These are phyloP conservation scores for Populus alba DNA, from an alignment of 345 rosid genomes.

Conservation along the genomic window DNA sequence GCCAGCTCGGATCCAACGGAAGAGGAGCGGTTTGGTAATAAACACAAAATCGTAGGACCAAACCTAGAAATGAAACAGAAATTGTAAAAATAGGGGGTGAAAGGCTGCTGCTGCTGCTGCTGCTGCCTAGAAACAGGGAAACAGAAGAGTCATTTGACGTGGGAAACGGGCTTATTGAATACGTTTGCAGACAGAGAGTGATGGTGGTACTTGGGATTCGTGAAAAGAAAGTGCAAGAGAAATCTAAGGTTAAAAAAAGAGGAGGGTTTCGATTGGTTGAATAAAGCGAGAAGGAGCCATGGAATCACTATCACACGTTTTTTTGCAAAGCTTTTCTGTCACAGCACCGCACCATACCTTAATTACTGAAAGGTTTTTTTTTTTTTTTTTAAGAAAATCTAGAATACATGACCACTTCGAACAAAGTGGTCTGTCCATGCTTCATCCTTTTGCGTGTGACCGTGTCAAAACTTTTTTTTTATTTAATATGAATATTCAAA, in stretches of 20 bases:
- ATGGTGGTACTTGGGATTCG: constrained; percentile 25
- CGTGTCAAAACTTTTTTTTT: too few species aligned
- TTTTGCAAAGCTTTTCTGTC: constrained; percentile 7
- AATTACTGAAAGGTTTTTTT: too few species aligned
- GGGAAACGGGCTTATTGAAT: constrained; percentile 3
- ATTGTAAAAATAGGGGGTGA: not conserved
- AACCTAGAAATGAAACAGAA: not conserved
- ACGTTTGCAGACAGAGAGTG: constrained; percentile 8
- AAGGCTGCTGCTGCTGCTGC: not conserved
- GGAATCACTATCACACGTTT: not conserved
- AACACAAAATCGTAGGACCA: not conserved
- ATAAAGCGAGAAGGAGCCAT: not conserved
- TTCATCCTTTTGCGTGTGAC: too few species aligned
- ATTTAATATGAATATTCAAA: too few species aligned
- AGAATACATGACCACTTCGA: not conserved
- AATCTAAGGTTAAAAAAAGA: constrained; percentile 13
- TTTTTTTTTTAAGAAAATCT: too few species aligned
- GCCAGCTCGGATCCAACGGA: constrained; percentile 2
- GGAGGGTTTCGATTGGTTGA: constrained; percentile 22
- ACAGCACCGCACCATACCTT: not conserved
- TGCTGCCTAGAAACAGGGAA: constrained; percentile 12
- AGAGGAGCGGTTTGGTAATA: not conserved
- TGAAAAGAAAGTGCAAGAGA: not conserved
- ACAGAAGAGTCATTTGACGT: not conserved
- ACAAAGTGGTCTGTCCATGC: not conserved